phyloP scores from a whole-genome alignment of 768 basidiomycete genomes.

The Lactifluus hygrophoroides region DNA sequence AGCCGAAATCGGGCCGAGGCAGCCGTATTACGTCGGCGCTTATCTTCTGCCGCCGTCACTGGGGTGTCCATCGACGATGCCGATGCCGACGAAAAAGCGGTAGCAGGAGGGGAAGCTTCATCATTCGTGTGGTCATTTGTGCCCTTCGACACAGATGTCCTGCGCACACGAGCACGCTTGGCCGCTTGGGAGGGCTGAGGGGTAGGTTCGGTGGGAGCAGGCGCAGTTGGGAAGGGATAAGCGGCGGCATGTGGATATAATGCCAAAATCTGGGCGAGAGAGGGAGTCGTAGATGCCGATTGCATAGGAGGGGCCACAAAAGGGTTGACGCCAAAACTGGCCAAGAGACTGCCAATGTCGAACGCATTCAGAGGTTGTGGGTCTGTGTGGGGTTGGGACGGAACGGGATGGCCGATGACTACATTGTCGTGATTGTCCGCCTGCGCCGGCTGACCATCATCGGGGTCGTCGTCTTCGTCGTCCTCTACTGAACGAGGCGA shows the following conservation, averaged over 20 bases:
- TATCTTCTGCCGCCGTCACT: constrained; percentile 67
- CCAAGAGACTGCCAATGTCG: constrained; percentile 35
- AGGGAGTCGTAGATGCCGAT: constrained; percentile 35
- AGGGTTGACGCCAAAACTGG: constrained; percentile 37
- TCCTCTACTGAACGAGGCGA: constrained; percentile 28
- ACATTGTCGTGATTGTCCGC: constrained; percentile 54
- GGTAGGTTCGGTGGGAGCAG: constrained; percentile 18
- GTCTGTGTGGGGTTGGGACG: constrained; percentile 24
- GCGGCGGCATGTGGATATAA: constrained; percentile 34
- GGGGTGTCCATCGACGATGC: constrained; percentile 21
- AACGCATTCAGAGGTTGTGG: constrained; percentile 30
- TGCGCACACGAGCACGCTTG: constrained; percentile 31
- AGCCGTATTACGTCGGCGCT: constrained; percentile 87
- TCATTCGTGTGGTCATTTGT: constrained; percentile 27
- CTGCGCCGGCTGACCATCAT: constrained; percentile 27
- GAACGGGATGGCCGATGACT: constrained; percentile 40
- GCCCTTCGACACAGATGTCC: constrained; percentile 34
- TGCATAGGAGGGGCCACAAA: constrained; percentile 29
- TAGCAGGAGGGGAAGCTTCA: constrained; percentile 21
- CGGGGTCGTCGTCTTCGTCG: constrained; percentile 24
- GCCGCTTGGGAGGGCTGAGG: constrained; percentile 2
- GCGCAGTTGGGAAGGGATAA: constrained; percentile 13
- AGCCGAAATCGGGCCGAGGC: constrained; percentile 88
- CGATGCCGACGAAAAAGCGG: too few species aligned
- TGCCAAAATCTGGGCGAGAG: constrained; percentile 64